phyloP scores from a whole-genome alignment of 805 yeast species.

The Pichia insulana region DNA sequence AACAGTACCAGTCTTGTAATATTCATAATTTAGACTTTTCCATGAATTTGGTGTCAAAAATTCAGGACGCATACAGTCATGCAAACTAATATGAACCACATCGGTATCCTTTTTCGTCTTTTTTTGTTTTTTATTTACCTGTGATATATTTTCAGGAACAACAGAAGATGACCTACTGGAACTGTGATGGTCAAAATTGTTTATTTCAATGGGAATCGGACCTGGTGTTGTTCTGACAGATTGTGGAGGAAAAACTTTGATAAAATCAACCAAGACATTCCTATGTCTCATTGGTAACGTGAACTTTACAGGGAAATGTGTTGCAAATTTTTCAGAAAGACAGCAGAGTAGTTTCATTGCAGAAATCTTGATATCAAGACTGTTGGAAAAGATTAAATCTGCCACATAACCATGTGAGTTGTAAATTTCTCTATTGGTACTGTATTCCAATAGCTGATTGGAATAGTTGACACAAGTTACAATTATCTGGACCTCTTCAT shows the following conservation, averaged over 20 bases:
- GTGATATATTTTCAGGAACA: constrained; percentile 2
- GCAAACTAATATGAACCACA: constrained; percentile 20
- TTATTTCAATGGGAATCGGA: constrained; percentile 13
- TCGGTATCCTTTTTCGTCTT: constrained; percentile 10
- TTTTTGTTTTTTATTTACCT: constrained; percentile 8
- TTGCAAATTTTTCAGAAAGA: constrained; percentile 52
- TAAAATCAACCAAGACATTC: constrained; percentile 41
- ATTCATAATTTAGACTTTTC: constrained; percentile 46
- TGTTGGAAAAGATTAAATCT: constrained; percentile 48
- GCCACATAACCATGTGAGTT: constrained; percentile 56
- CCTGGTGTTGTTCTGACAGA: constrained; percentile 25
- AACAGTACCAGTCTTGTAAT: constrained; percentile 31
- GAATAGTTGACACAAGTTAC: constrained; percentile 54
- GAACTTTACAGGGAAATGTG: constrained; percentile 34
- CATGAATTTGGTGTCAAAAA: constrained; percentile 43
- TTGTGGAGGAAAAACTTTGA: constrained; percentile 32
- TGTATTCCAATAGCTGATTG: constrained; percentile 53
- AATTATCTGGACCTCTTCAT: constrained; percentile 39
- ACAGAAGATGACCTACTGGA: constrained; percentile 6
- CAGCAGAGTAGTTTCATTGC: constrained; percentile 47
- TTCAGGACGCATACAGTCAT: constrained; percentile 26
- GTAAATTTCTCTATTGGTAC: constrained; percentile 60
- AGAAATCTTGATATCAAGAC: constrained; percentile 47
- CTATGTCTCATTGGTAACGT: constrained; percentile 37
- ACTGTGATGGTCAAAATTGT: constrained; percentile 19